Conservation (phyloP, 192 early-diverging fungal species). For the Mortierella alpina region DNA sequence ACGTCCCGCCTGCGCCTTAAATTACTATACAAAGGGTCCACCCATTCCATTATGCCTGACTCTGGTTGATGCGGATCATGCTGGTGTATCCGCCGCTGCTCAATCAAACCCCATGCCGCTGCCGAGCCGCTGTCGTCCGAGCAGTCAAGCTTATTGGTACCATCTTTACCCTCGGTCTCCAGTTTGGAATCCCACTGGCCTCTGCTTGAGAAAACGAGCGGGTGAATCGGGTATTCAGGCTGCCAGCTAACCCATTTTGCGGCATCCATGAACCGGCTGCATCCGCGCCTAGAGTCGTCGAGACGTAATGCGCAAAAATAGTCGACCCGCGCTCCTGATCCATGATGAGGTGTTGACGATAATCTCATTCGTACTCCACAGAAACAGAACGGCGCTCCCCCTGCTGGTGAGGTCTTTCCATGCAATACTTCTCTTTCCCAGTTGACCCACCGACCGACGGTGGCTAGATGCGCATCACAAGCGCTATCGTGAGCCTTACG, state of each 20-base stretch:
- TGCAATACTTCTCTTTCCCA: background rate
- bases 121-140: too few relatives aligned
- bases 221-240: slow-evolving; percentile 3
- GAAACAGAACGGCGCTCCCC: slow-evolving; percentile 21
- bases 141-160: background rate
- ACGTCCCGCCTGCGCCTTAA: too few relatives aligned
- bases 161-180: background rate
- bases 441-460: slow-evolving; percentile 16
- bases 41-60: too few relatives aligned
- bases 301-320: slow-evolving; percentile 19
- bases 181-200: background rate
- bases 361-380: slow-evolving; percentile 12
- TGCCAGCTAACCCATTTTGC: slow-evolving; percentile 23
- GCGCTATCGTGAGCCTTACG: background rate
- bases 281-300: slow-evolving; percentile 10
- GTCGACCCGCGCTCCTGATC: background rate
- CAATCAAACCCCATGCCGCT: too few relatives aligned
- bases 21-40: too few relatives aligned
- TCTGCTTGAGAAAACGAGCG: background rate
- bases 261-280: slow-evolving; percentile 12
- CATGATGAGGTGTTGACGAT: background rate
- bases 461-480: background rate
- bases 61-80: too few relatives aligned
- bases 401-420: background rate
- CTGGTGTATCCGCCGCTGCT: too few relatives aligned